Conservation (phyloP, 768 basidiomycete species). For the Trametes cinnabarina region DNA sequence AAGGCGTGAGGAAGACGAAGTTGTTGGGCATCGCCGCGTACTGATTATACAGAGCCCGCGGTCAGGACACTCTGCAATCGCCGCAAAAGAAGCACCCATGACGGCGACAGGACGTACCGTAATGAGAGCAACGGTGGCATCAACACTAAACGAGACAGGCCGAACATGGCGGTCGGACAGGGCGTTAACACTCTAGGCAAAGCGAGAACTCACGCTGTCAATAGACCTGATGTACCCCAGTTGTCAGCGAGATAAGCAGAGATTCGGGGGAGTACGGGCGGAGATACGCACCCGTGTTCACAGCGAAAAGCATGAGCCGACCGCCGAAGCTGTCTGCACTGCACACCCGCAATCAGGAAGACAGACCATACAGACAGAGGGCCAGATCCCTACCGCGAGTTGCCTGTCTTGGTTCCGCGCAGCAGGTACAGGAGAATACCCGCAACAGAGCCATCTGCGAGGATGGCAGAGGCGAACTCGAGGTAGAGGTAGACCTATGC, state of each 20-base stretch:
- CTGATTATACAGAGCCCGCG: constrained; percentile 3
- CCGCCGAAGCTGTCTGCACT: constrained; percentile 54
- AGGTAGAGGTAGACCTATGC: constrained; percentile 48
- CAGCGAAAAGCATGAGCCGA: constrained; percentile 47
- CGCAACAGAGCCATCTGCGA: constrained; percentile 52
- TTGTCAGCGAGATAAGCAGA: background rate
- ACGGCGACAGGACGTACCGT: constrained; percentile 25
- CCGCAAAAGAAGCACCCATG: background rate
- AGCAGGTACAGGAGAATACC: constrained; percentile 49
- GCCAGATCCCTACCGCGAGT: constrained; percentile 36
- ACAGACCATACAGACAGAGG: background rate
- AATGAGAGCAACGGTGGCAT: constrained; percentile 46
- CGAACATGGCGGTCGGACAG: background rate
- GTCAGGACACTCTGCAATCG: background rate
- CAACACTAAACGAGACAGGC: constrained; percentile 33
- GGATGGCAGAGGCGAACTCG: constrained; percentile 49
- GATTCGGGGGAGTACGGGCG: background rate
- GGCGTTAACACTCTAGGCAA: constrained; percentile 10
- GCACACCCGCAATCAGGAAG: background rate
- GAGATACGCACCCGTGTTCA: constrained; percentile 51
- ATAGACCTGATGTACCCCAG: constrained; percentile 36
- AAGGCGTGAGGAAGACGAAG: constrained; percentile 54
- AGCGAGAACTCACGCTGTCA: constrained; percentile 31
- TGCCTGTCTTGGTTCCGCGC: constrained; percentile 49
- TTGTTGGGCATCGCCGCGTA: constrained; percentile 54